Percentiles rank a stretch among this genome's conserved stretches.
Evolutionary conservation across 352 stramenopile genomes (phyloP).

Genomic region (Pythium guiyangense): DNA sequence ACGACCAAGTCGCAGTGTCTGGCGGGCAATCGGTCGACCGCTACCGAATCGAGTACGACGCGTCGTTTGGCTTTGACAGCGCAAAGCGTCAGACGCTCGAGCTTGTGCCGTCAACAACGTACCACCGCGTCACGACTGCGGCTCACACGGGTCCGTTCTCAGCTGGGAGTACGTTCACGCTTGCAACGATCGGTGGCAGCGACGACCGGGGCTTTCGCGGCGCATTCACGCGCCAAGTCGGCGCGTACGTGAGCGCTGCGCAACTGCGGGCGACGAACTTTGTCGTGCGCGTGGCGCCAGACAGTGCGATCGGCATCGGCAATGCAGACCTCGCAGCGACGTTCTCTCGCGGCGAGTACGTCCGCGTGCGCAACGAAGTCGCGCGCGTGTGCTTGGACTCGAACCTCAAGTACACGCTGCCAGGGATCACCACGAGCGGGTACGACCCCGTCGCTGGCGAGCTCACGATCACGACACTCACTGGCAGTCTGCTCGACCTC

Average conservation of each 20-base stretch:
- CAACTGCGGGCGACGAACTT: slow-evolving; percentile 33
- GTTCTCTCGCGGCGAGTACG: slow-evolving; percentile 59
- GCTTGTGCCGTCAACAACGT: slow-evolving; percentile 31
- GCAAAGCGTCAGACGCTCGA: slow-evolving; percentile 12
- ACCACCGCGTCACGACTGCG: slow-evolving; percentile 61
- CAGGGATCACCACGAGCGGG: slow-evolving; percentile 22
- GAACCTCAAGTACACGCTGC: slow-evolving; percentile 42
- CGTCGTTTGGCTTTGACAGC: slow-evolving; percentile 26
- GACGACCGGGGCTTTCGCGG: slow-evolving; percentile 36
- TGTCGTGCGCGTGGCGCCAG: slow-evolving; percentile 38
- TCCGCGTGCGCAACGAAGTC: slow-evolving; percentile 54
- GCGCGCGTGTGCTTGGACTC: slow-evolving; percentile 65
- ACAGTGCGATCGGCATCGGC: slow-evolving; percentile 30
- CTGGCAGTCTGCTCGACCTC: slow-evolving; percentile 13
- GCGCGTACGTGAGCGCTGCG: slow-evolving; percentile 36
- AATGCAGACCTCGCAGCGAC: slow-evolving; percentile 21
- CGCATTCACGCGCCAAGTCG: slow-evolving; percentile 36
- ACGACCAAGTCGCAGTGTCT: slow-evolving; percentile 52
- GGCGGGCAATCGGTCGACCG: slow-evolving; percentile 48
- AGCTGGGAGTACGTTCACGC: slow-evolving; percentile 53
- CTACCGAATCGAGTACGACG: slow-evolving; percentile 56
- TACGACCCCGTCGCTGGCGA: slow-evolving; percentile 22
- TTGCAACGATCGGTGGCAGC: slow-evolving; percentile 36
- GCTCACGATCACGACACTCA: slow-evolving; percentile 47
- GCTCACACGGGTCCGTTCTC: slow-evolving; percentile 66